A percentile compares a stretch with the other conserved stretches of the same genome.
Evolutionary conservation across 306 rosid species (phyloP).

Genomic region (Vigna reflexopilosa): DNA sequence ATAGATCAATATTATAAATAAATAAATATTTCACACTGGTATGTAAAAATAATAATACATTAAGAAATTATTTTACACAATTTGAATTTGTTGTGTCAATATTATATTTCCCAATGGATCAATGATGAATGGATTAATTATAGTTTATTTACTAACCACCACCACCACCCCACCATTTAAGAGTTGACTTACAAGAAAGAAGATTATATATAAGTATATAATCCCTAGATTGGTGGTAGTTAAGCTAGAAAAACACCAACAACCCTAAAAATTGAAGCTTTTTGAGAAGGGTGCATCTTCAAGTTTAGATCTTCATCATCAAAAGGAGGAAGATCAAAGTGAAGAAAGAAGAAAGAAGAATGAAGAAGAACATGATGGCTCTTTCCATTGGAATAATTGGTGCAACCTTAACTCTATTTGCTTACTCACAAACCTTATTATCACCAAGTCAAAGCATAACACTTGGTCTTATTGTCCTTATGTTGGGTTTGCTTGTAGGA

Average conservation of each 20-base stretch:
- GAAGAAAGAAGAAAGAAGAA: slow-evolving; percentile 30
- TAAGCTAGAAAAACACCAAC: neutral
- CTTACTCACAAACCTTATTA: slow-evolving; percentile 70
- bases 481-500: slow-evolving; percentile 70
- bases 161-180: neutral
- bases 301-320: neutral
- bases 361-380: slow-evolving; percentile 62
- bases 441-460: slow-evolving; percentile 69
- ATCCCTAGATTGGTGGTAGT: slow-evolving; percentile 6
- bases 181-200: slow-evolving; percentile 46
- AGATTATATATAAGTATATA: neutral
- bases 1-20: too few relatives aligned
- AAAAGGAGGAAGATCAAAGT: neutral
- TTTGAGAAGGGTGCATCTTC: slow-evolving; percentile 7
- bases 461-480: slow-evolving; percentile 73
- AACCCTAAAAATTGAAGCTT: slow-evolving; percentile 7
- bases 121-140: slow-evolving; percentile 23
- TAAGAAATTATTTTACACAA: neutral
- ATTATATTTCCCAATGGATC: slow-evolving; percentile 35
- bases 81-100: neutral
- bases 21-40: too few relatives aligned
- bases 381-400: slow-evolving; percentile 77
- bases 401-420: slow-evolving; percentile 66
- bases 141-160: neutral
- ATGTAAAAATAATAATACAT: neutral